These are phyloP conservation scores for Parachlorella kessleri DNA, from an alignment of 139 green algal genomes.

Conservation along the genomic window DNA sequence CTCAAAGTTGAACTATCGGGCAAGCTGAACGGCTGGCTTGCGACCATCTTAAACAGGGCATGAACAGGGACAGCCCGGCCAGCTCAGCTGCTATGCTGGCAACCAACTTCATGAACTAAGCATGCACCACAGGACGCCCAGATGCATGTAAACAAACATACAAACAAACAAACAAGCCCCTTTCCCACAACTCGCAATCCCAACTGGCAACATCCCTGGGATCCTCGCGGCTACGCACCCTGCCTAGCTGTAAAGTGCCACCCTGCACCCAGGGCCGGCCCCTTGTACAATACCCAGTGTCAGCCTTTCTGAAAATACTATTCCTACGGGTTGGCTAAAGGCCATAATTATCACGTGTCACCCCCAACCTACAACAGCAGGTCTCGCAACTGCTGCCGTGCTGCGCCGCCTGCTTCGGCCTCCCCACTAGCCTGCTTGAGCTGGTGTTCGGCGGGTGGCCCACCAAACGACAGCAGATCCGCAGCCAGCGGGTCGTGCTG, in stretches of 20 bases:
- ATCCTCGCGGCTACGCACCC: no score
- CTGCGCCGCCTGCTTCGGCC: not conserved
- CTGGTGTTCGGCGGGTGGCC: not conserved
- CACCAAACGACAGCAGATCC: not conserved
- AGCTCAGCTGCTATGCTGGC: no score
- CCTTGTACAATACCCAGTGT: conserved; percentile 2
- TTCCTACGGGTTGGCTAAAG: not conserved
- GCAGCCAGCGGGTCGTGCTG: not conserved
- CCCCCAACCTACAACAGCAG: not conserved
- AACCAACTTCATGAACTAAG: no score
- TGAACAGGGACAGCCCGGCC: no score
- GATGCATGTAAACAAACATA: no score
- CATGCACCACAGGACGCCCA: no score
- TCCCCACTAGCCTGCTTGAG: not conserved
- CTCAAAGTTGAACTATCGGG: no score
- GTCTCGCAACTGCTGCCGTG: not conserved
- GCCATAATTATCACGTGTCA: not conserved
- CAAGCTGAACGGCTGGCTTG: no score
- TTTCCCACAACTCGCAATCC: no score
- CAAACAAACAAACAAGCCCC: no score
- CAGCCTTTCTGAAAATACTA: not conserved
- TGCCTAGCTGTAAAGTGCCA: not conserved
- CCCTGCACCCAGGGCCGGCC: not conserved
- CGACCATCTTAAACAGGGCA: no score
- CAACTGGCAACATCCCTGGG: no score